Percentiles rank a stretch among this genome's conserved stretches.
phyloP scores from a whole-genome alignment of 768 basidiomycete species.

The Suillus ampliporus region DNA sequence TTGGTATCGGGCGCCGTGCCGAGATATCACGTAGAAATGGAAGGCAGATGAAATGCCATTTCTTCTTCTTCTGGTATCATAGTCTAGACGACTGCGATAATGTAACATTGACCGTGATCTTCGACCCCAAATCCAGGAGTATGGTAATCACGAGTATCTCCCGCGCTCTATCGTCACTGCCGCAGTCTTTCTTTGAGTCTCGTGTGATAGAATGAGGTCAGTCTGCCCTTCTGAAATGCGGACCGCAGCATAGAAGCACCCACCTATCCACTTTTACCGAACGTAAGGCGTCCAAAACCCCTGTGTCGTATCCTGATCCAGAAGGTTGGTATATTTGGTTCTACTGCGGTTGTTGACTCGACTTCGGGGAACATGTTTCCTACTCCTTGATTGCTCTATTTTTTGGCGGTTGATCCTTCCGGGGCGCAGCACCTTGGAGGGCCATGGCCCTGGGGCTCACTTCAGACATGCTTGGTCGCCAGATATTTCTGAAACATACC shows the following conservation, averaged over 20 bases:
- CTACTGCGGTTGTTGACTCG: constrained; percentile 83
- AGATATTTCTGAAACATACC: not conserved
- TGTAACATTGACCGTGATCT: constrained; percentile 36
- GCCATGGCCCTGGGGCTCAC: not conserved
- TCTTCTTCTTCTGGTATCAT: constrained; percentile 39
- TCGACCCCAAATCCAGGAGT: constrained; percentile 21
- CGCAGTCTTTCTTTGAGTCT: constrained; percentile 30
- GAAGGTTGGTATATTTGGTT: constrained; percentile 94
- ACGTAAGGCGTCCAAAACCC: too few species aligned
- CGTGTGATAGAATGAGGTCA: too few species aligned
- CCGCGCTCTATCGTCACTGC: constrained; percentile 22
- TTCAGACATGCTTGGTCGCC: not conserved
- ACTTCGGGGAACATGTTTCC: constrained; percentile 71
- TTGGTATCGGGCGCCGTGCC: not conserved
- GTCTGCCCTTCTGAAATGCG: constrained; percentile 87
- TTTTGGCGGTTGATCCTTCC: not conserved
- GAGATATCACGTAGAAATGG: not conserved
- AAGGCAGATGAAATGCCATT: constrained; percentile 47
- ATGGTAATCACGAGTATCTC: constrained; percentile 20
- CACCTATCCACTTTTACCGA: too few species aligned
- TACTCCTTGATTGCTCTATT: not conserved
- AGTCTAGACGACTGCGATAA: constrained; percentile 23
- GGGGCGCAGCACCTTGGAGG: not conserved
- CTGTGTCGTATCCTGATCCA: constrained; percentile 90
- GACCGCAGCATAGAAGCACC: constrained; percentile 95